These are phyloP conservation scores for Blastocystis sp. DNA, from an alignment of 352 stramenopile genomes.

Conservation along the genomic window DNA sequence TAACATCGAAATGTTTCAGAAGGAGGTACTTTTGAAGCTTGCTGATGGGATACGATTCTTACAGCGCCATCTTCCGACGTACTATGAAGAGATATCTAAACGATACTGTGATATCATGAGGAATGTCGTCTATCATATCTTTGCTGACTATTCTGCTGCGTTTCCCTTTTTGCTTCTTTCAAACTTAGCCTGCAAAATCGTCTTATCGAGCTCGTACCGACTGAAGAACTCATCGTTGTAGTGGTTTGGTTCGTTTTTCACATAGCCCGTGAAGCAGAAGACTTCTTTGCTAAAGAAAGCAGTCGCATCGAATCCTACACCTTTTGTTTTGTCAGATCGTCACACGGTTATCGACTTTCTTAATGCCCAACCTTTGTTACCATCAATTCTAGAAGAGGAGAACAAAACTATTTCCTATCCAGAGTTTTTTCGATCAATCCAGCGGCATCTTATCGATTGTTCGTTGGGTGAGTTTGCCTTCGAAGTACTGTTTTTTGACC, in stretches of 20 bases:
- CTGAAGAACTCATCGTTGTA: background rate
- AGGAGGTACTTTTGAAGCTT: slow-evolving; percentile 13
- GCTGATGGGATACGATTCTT: background rate
- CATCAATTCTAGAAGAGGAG: background rate
- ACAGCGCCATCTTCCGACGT: background rate
- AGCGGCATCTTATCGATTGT: slow-evolving; percentile 2
- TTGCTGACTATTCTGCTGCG: background rate
- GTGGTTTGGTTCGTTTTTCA: background rate
- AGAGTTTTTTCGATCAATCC: slow-evolving; percentile 2
- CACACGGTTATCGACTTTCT: slow-evolving; percentile 11
- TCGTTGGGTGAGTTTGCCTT: slow-evolving; percentile 11
- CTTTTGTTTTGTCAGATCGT: background rate
- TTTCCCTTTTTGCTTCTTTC: background rate
- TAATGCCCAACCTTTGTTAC: background rate
- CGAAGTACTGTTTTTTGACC: slow-evolving; percentile 16
- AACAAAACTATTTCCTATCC: background rate
- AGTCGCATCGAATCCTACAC: background rate
- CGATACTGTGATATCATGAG: background rate
- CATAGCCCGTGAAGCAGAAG: background rate
- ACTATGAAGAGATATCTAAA: background rate
- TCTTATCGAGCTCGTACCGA: background rate
- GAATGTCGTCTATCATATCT: background rate
- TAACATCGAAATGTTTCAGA: slow-evolving; percentile 56
- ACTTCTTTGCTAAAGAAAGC: background rate
- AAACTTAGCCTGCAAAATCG: background rate